Base-by-base conservation (phyloP, 108 stramenopile genomes). In the Nitzschia sp. region DNA sequence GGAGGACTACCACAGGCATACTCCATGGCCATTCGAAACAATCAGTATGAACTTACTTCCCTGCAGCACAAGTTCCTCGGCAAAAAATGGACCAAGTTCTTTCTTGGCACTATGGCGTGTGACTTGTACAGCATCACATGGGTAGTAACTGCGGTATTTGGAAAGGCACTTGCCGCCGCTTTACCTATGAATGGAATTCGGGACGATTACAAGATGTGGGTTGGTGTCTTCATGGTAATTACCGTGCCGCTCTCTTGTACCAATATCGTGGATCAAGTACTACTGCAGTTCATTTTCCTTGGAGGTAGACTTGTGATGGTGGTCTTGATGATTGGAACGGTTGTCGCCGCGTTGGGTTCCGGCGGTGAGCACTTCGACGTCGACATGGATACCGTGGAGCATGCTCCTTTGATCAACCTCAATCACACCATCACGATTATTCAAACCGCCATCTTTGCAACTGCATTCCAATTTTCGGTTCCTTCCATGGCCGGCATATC, bases 381-480 rank as follows among this genome's bases (percentile, higher is more conserved):
- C 21, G 19, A 51, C 4, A 23, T 19, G 4, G 49, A 4, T 21
- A 4, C 17, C 4, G n/a, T n/a, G 21, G 4, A 4, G 4, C 18
- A 51, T 51, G 21, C 49, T 4, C 49, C 49, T 19, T 9, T 19
- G 19, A 29, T 58, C 63, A 46, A 64, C 45, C 21, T 24, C 13
- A 32, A 6, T 13, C 56, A 33, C 23, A 58, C 31, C 23, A 45
- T 64, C 2, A 64, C 36, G 45, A 64, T 64, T 27, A 64, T 46
- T 32, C 46, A 45, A 64, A 45, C 47, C 3, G 64, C 49, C 17
- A 51, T 70, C 17, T 59, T 60, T 59, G 24, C 57, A n/a, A 70
- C 69, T 18, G 58, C 69, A 5, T 59, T 59, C 60, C 69, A 70
- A 25, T 60, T 70, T 46, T 60, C 57, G 17, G 57, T 70, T 18